Conservation (phyloP, 306 rosid genomes). For the Chamaecrista fasciculata region DNA sequence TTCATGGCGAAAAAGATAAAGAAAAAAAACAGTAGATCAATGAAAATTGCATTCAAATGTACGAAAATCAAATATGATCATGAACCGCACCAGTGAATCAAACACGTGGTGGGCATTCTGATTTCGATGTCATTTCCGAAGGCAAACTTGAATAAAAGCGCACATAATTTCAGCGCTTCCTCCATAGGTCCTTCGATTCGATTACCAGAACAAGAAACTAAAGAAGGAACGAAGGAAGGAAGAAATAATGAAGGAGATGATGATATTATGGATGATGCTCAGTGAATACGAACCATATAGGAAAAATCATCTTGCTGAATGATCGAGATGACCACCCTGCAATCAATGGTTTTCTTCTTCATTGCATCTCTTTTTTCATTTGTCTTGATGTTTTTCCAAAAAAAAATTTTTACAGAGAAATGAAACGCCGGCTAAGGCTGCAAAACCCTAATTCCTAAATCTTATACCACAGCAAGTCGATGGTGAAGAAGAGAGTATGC, state of each 20-base stretch:
- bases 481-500: neutral
- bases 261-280: conserved; percentile 48
- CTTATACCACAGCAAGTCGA: neutral
- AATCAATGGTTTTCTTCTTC: conserved; percentile 61
- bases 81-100: conserved; percentile 30
- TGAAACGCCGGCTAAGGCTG: neutral
- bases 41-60: conserved; percentile 23
- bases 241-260: neutral
- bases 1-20: neutral
- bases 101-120: conserved; percentile 33
- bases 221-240: neutral
- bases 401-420: neutral
- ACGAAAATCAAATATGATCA: conserved; percentile 31
- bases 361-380: conserved; percentile 46
- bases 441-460: neutral
- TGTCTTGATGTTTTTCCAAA: too few relatives aligned
- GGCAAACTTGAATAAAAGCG: conserved; percentile 88
- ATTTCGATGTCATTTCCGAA: conserved; percentile 62
- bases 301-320: conserved; percentile 56
- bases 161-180: conserved; percentile 59
- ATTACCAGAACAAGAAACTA: neutral
- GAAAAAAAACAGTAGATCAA: neutral
- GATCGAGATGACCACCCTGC: conserved; percentile 20
- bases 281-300: conserved; percentile 93
- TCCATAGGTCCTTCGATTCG: conserved; percentile 94